Base-by-base conservation (phyloP, 345 rosid genomes). In the Pistacia vera region DNA sequence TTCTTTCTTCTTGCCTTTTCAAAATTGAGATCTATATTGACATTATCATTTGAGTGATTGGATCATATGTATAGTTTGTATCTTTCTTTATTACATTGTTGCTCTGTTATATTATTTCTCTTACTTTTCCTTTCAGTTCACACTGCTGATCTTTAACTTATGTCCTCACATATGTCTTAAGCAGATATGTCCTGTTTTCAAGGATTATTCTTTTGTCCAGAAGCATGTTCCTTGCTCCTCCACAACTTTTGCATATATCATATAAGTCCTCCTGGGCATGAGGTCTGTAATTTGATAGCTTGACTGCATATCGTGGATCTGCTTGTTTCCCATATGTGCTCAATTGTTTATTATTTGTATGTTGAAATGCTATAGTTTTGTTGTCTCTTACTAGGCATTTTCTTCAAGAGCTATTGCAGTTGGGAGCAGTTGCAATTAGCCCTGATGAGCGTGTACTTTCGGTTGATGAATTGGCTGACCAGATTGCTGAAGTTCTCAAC, bases 211-310 rank as follows among this genome's bases (percentile, higher is more conserved):
- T 92, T 86, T 80, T 94, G 95, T 80, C 90, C 93, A 17, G 98
- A 97, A 83, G 94, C 98, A 69, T 88, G 90, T 81, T 91, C 98
- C 56, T 83, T 97, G 85, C 85, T 97, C 59, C 95, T 94, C 35
- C 94, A 92, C 89, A 97, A 92, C 87, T 97, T 97, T 75, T 94
- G 99, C 84, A 86, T 92, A 81, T 97, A 94, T 83, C 99, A 97
- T 79, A 91, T 97, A 73, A 90, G 91, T 83, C 98, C 99, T 74
- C 95, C 97, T 30, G 98, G 97, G 75, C 98, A 97, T 64, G 97
- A 97, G 98, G 98, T 92, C 83, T 78, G 97, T 90, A 75, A 81
- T 79, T 82, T 55, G 65, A 78, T 33, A 60, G 61, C 80, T 77
- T 61, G 68, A 66, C 54, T 38, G 10, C 25, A 38, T 52, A 5